Evolutionary conservation across 257 asterid species (phyloP), one percentile per base, ranked within the genome.

Genomic region (Euphrasia confusa): DNA sequence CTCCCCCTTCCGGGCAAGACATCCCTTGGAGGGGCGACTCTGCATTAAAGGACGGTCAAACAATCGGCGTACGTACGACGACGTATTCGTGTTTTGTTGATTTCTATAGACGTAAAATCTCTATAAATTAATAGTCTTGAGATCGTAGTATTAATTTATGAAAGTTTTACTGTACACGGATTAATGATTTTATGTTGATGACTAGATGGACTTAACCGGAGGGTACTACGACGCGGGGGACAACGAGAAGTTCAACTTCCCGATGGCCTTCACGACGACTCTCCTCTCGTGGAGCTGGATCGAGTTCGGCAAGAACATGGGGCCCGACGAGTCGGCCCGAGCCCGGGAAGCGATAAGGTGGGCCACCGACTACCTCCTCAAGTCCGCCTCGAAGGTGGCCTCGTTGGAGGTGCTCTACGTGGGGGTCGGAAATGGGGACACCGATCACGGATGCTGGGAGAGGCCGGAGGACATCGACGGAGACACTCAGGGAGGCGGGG

Each of bases 201-300:
- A 78, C 1, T 96, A 86, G 97, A 94, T 87, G 79, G 87, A 90
- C 79, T 77, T 90, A 56, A 72, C 78, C 2, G 97, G 97, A 30
- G 97, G 97, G 0, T 90, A 90, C 68, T 83, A 90, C 64, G 97
- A 90, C 72, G 97, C 95, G 3, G 97, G 97, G 15, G 97, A 90
- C 83, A 90, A 90, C 11, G 82, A 87, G 12, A 90, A 90, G 57
- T 90, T 90, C 86, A 88, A 85, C 40, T 63, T 87, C 18, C 96
- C 96, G 10, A 88, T 90, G 98, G 90, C 96, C 21, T 87, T 71
- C 74, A 76, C 89, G 5, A 80, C 96, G 13, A 88, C 98, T 5
- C 78, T 90, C 94, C 79, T 90, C 4, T 85, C 98, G 2, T 90
- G 96, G 96, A 73, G 85, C 2, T 76, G 76, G 8, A 64, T 88